A percentile compares a stretch with the other conserved stretches of the same genome.
phyloP scores from a whole-genome alignment of 805 yeast species.

The Teunomyces panamensis region DNA sequence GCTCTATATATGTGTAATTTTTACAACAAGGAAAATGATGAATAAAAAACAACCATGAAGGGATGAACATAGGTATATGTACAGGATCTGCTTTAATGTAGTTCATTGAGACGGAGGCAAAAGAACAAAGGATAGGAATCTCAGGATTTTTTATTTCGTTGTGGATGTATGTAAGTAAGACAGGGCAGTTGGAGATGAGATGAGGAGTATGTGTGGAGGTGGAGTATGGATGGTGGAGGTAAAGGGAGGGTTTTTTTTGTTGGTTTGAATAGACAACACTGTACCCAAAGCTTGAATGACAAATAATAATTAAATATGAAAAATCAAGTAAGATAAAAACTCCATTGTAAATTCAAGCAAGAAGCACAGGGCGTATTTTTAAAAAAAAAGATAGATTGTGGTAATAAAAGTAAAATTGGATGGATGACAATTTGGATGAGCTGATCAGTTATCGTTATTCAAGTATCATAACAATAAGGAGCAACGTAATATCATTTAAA shows the following conservation, averaged over 20 bases:
- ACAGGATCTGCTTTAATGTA: conserved; percentile 1
- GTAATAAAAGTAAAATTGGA: background rate
- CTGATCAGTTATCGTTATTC: background rate
- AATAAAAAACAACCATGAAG: conserved; percentile 1
- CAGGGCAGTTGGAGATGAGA: background rate
- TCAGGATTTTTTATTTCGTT: background rate
- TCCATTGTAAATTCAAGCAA: background rate
- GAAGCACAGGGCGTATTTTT: background rate
- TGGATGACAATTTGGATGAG: conserved; percentile 1
- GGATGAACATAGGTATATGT: background rate
- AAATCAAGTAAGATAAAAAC: background rate
- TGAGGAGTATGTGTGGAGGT: background rate
- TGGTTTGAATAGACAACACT: background rate
- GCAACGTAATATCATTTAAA: background rate
- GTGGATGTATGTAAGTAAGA: background rate
- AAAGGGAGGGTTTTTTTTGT: background rate
- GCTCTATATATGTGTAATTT: conserved; percentile 1
- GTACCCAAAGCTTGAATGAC: background rate
- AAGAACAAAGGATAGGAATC: background rate
- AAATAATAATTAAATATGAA: background rate
- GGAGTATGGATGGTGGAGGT: background rate
- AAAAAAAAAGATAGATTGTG: background rate
- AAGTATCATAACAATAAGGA: conserved; percentile 1
- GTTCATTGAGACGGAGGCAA: conserved; percentile 1
- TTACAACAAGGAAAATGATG: conserved; percentile 3